These are phyloP conservation scores for Thermomucor indicae-seudaticae DNA, from an alignment of 371 early-diverging fungal species.

Conservation along the genomic window DNA sequence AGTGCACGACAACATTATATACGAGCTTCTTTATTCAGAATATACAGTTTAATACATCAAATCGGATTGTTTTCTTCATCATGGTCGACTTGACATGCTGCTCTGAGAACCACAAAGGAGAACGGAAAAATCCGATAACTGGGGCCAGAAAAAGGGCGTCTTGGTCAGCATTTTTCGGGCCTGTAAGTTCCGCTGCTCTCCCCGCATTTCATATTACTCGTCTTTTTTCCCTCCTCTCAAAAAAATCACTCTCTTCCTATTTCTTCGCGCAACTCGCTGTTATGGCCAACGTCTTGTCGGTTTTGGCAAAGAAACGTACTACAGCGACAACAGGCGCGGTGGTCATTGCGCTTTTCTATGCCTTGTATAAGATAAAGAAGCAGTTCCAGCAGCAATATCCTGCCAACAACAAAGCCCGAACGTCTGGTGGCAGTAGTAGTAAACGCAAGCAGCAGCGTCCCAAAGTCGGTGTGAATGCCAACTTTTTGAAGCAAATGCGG, in stretches of 20 bases:
- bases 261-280: not conserved
- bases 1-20: too few relatives aligned
- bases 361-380: conserved; percentile 27
- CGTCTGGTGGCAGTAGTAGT: not conserved
- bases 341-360: conserved; percentile 34
- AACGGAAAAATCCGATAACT: not conserved
- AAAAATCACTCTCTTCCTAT: too few relatives aligned
- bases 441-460: conserved; percentile 11
- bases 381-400: conserved; percentile 16
- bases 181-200: not conserved
- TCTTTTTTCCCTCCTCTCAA: too few relatives aligned
- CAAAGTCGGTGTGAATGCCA: conserved; percentile 63
- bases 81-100: too few relatives aligned
- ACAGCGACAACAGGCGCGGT: conserved; percentile 25
- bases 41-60: too few relatives aligned
- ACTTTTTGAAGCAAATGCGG: conserved; percentile 76
- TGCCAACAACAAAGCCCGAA: not conserved
- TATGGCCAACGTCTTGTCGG: conserved; percentile 35
- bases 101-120: too few relatives aligned
- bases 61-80: too few relatives aligned
- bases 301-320: conserved; percentile 25
- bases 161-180: not conserved
- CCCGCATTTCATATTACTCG: not conserved
- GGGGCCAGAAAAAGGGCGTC: too few relatives aligned
- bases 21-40: too few relatives aligned